phyloP scores from a whole-genome alignment of 805 yeast genomes.

The Metschnikowia gelsemii region DNA sequence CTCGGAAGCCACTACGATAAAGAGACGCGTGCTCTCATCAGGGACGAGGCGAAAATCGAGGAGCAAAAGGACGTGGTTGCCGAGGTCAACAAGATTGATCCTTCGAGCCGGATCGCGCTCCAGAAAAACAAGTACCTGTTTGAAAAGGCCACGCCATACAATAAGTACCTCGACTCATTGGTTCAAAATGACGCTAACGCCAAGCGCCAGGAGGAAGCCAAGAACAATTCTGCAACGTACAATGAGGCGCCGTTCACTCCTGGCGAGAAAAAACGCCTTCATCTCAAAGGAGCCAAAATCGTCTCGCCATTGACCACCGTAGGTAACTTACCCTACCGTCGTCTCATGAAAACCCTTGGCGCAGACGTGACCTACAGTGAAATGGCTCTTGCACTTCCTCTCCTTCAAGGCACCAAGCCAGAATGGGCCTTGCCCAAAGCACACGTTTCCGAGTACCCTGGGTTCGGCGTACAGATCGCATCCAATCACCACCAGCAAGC shows the following conservation, averaged over 20 bases:
- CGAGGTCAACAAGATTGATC: conserved; percentile 64
- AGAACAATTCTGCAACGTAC: conserved; percentile 48
- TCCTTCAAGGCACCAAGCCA: conserved; percentile 84
- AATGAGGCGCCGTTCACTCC: conserved; percentile 75
- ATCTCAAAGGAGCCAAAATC: conserved; percentile 73
- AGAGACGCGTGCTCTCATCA: conserved; percentile 45
- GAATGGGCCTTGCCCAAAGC: conserved; percentile 98
- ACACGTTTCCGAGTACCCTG: conserved; percentile 76
- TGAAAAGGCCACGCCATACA: conserved; percentile 53
- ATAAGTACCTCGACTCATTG: conserved; percentile 59
- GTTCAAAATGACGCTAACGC: conserved; percentile 45
- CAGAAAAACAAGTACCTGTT: conserved; percentile 65
- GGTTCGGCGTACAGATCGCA: conserved; percentile 93
- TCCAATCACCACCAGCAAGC: conserved; percentile 92
- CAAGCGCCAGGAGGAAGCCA: conserved; percentile 26
- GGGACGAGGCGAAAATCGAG: conserved; percentile 43
- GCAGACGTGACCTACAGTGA: conserved; percentile 93
- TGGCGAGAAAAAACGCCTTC: conserved; percentile 75
- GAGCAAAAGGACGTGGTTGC: conserved; percentile 34
- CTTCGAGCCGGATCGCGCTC: conserved; percentile 46
- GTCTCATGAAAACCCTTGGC: conserved; percentile 86
- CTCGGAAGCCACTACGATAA: conserved; percentile 63
- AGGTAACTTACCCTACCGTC: conserved; percentile 92
- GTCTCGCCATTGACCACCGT: conserved; percentile 96
- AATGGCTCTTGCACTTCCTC: conserved; percentile 87